Percentiles rank a stretch among this genome's conserved stretches.
These are phyloP conservation scores for Echium plantagineum DNA, from an alignment of 257 asterid genomes.

Conservation along the genomic window DNA sequence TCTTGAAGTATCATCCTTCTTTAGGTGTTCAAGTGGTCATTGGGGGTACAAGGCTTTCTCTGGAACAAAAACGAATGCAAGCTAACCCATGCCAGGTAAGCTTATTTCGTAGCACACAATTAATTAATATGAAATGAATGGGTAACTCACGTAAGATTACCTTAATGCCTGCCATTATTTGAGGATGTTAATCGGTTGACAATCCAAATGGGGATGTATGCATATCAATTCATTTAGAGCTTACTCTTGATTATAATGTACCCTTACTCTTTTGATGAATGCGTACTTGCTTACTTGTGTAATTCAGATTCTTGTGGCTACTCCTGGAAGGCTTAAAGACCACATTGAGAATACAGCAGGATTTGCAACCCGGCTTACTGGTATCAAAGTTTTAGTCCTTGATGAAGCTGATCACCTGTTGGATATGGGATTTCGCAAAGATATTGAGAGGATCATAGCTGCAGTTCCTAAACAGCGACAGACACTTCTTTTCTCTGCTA, in stretches of 20 bases:
- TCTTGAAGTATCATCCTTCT: slow-evolving; percentile 87
- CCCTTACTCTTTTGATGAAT: background rate
- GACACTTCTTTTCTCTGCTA: slow-evolving; percentile 93
- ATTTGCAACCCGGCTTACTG: slow-evolving; percentile 89
- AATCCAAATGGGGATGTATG: no score
- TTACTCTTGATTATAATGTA: no score
- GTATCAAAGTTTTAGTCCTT: slow-evolving; percentile 81
- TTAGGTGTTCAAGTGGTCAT: slow-evolving; percentile 96
- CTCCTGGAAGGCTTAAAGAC: slow-evolving; percentile 96
- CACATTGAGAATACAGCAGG: slow-evolving; percentile 94
- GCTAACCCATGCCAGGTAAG: slow-evolving; percentile 60
- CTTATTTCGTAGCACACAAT: background rate
- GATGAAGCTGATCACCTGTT: slow-evolving; percentile 97
- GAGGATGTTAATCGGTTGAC: background rate
- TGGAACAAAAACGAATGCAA: slow-evolving; percentile 91
- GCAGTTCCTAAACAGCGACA: slow-evolving; percentile 97
- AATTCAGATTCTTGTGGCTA: slow-evolving; percentile 87
- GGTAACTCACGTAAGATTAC: background rate
- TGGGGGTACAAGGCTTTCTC: slow-evolving; percentile 78
- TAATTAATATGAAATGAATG: no score
- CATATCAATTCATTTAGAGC: background rate
- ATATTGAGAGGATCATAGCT: slow-evolving; percentile 73
- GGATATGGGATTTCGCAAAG: slow-evolving; percentile 97
- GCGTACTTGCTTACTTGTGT: background rate
- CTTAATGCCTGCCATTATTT: background rate